Evolutionary conservation across 179 eudicot genomes (phyloP), one percentile per base, ranked within the genome.

Genomic region (Silene noctiflora): DNA sequence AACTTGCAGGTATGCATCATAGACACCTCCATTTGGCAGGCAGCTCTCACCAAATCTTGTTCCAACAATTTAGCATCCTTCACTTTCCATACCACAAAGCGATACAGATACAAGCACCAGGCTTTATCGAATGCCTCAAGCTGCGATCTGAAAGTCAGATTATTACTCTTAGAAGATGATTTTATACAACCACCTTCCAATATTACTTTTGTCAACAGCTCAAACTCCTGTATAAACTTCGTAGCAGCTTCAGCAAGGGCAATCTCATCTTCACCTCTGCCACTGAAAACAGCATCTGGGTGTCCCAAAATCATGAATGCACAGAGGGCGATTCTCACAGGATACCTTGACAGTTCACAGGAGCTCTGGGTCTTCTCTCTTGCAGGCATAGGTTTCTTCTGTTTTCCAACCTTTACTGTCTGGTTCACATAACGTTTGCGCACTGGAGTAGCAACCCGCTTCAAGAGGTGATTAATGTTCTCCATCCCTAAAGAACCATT

Each of bases 1-100:
- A 93, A 27, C 86, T 93, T 93, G 88, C 99, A 95, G 19, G 91
- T 93, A 53, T 87, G 99, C 81, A 95, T 91, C 99, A 95, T 95
- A 44, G 99, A 95, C 56, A 91, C 88, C 84, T 95, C 99, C 81
- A 95, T 84, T 72, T 89, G 96, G 84, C 98, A 95, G 64, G 99
- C 99, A 80, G 97, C 94, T 78, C 90, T 89, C 69, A 95, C 98
- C 86, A 95, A 83, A 89, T 95, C 99, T 80, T 93, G 96, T 81
- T 91, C 99, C 60, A 95, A 84, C 13, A 86, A 81, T 82, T 76
- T 82, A 8, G 99, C 99, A 82, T 95, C 98, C 81, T 91, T 95
- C 8, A 90, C 90, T 80, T 95, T 95, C 99, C 99, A 95, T 81
- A 86, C 89, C 53, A 89, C 95, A 88, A 95, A 95, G 81, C 88